phyloP scores from a whole-genome alignment of 2,329 filamentous ascomycete genomes.

The Aspergillus ruber region DNA sequence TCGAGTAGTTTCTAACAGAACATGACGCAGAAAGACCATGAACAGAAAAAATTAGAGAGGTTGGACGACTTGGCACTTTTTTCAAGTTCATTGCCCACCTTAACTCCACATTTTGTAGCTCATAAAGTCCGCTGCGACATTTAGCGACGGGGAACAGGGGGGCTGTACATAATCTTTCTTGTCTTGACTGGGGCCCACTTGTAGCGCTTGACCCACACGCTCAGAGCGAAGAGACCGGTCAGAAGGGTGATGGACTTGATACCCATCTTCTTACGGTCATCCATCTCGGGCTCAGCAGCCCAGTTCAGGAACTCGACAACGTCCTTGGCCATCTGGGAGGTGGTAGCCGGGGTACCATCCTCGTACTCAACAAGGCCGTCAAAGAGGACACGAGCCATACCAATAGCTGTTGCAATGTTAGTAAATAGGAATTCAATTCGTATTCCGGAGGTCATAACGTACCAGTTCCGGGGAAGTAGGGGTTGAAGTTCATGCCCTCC shows the following conservation, averaged over 20 bases:
- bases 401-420: constrained; percentile 54
- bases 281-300: constrained; percentile 98
- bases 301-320: constrained; percentile 99
- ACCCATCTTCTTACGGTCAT: constrained; percentile 99
- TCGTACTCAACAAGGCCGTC: constrained; percentile 98
- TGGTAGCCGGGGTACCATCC: constrained; percentile 86
- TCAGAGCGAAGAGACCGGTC: constrained; percentile 72
- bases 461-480: constrained; percentile 98
- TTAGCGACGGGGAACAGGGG: constrained; percentile 49
- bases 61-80: constrained; percentile 20
- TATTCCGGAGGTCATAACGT: constrained; percentile 14
- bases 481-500: constrained; percentile 98
- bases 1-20: constrained; percentile 35
- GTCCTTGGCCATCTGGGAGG: constrained; percentile 99
- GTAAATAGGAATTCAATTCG: constrained; percentile 1
- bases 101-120: constrained; percentile 23
- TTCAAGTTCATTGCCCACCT: constrained; percentile 18
- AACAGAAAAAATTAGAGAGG: constrained; percentile 18
- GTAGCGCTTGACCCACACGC: constrained; percentile 98
- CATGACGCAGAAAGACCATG: constrained; percentile 22
- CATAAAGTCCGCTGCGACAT: constrained; percentile 22
- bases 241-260: constrained; percentile 87
- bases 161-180: constrained; percentile 84
- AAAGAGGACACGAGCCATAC: constrained; percentile 97
- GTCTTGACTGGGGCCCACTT: constrained; percentile 98